phyloP scores from a whole-genome alignment of 306 rosid species.

The Prunus mira region DNA sequence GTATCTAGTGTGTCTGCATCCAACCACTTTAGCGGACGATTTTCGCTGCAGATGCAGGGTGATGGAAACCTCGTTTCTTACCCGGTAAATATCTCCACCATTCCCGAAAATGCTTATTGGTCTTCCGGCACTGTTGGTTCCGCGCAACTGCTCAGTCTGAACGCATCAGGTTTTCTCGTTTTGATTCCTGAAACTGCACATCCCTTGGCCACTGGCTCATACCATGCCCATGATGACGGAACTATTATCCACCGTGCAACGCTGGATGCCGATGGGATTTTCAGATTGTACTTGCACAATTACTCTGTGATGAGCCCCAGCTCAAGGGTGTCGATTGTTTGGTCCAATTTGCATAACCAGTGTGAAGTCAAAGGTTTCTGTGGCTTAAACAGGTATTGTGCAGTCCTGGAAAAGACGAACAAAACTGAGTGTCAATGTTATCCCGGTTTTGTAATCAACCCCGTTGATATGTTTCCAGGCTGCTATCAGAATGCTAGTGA shows the following conservation, averaged over 20 bases:
- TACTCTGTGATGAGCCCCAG: not conserved
- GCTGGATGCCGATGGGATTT: conserved; percentile 10
- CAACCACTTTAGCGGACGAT: conserved; percentile 13
- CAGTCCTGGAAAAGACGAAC: not conserved
- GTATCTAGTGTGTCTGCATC: not conserved
- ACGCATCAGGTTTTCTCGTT: not conserved
- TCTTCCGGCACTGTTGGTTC: not conserved
- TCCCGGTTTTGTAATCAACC: conserved; percentile 8
- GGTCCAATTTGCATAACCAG: not conserved
- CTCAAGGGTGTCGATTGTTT: not conserved
- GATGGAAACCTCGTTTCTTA: conserved; percentile 23
- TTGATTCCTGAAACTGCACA: not conserved
- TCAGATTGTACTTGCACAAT: conserved; percentile 10
- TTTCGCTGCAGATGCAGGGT: not conserved
- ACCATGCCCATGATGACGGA: not conserved
- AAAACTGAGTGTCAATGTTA: not conserved
- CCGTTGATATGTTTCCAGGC: not conserved
- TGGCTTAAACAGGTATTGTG: conserved; percentile 22
- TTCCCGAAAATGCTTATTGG: not conserved
- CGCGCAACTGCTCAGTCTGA: not conserved
- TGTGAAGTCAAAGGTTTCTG: conserved; percentile 9
- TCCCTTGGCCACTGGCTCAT: not conserved
- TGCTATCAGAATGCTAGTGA: not conserved
- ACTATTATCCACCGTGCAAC: conserved; percentile 7
- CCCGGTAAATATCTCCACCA: not conserved